Conservation (phyloP, 2,329 filamentous ascomycete genomes). For the Fusarium coicis region DNA sequence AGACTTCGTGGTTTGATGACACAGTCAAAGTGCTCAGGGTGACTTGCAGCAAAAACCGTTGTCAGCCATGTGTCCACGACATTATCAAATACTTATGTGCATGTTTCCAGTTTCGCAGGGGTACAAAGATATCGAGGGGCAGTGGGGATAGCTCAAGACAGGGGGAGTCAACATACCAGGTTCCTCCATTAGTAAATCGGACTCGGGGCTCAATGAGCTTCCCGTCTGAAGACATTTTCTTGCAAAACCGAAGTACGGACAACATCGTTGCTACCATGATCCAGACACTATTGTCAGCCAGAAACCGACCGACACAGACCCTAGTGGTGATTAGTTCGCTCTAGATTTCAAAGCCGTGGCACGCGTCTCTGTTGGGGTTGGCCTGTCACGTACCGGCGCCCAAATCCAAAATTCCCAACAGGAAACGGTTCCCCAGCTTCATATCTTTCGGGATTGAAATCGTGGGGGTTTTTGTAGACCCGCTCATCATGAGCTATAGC, state of each 20-base stretch:
- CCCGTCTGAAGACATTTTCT: slow-evolving; percentile 39
- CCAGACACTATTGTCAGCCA: slow-evolving; percentile 52
- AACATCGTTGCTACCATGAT: slow-evolving; percentile 51
- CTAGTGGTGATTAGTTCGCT: slow-evolving; percentile 21
- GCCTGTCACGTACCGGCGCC: slow-evolving; percentile 41
- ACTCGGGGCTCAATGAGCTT: slow-evolving; percentile 44
- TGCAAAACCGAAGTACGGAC: slow-evolving; percentile 44
- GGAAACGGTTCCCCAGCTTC: slow-evolving; percentile 58
- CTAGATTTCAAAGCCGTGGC: not conserved
- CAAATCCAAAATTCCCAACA: slow-evolving; percentile 49
- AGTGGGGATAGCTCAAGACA: not conserved
- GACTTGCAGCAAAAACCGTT: slow-evolving; percentile 29
- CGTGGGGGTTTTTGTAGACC: slow-evolving; percentile 54
- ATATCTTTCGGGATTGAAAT: slow-evolving; percentile 62
- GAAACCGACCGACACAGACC: slow-evolving; percentile 48
- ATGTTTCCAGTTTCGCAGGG: not conserved
- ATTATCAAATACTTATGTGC: not conserved
- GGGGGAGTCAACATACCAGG: slow-evolving; percentile 42
- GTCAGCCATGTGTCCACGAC: not conserved
- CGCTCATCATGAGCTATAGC: slow-evolving; percentile 56
- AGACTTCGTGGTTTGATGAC: slow-evolving; percentile 35
- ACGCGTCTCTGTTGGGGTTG: not conserved
- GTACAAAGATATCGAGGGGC: not conserved
- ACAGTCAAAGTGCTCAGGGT: slow-evolving; percentile 49
- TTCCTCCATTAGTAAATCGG: slow-evolving; percentile 48